Evolutionary conservation across 2,329 filamentous ascomycete genomes (phyloP), one percentile per base, ranked within the genome.

Genomic region (Fusarium staphyleae): DNA sequence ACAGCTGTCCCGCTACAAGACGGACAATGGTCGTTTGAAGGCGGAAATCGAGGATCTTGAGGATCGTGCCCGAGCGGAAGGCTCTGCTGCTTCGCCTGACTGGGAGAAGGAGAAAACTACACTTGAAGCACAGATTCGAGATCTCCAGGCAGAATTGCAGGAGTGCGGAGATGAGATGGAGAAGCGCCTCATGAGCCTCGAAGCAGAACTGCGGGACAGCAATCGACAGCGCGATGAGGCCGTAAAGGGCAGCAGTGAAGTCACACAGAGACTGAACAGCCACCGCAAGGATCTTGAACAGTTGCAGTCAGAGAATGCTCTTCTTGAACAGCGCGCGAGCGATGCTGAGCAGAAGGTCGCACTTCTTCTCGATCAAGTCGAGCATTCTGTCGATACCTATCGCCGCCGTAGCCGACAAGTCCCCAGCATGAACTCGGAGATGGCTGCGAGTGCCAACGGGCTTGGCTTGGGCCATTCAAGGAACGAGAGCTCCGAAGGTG

Each of bases 341-440:
- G 93, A 97, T 71, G 95, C 95, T 1, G 95, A 99, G 76, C 87
- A 90, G 62, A 96, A 96, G 69, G 95, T 99, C 16, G 91, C 90
- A 26, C 84, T 96, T 68, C 85, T 99, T 42, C 86, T 99, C 11
- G 92, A 98, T 72, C 93, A 98, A 70, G 93, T 99, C 30, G 93
- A 96, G 73, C 86, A 87, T 33, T 96, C 91, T 4, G 95, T 99
- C 13, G 93, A 95, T 74, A 96, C 90, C 71, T 98, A 98, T 74
- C 89, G 95, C 48, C 89, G 95, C 33, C 91, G 84, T 53, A 87
- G 84, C 65, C 82, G 87, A 32, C 82, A 85, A 60, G 73, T 73
- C 40, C 76, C 74, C 55, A 84, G 77, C 72, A 79, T 80, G 68
- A 81, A 74, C 39, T 82, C 78, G 37, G 85, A 78, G 12, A 59